Evolutionary conservation across 768 basidiomycete genomes (phyloP), one percentile per base, ranked within the genome.

Genomic region (Gloeophyllum trabeum): DNA sequence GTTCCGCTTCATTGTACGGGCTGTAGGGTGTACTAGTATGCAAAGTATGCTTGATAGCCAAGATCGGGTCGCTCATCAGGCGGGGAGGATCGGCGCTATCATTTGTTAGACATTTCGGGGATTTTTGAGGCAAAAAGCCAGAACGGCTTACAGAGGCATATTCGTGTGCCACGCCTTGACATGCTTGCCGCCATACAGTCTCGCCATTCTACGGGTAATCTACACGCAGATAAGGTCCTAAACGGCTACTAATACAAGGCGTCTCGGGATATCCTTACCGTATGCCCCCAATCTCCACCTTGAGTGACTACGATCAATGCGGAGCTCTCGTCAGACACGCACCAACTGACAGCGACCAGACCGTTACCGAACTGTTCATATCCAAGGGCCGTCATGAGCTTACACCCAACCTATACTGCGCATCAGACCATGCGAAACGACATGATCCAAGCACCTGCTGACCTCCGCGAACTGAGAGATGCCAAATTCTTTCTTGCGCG

Each of bases 381-480:
- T 0, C 58, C 59, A 25, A 58, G 46, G 1, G 48, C 40, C 6
- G 53, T 20, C 58, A 61, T 61, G 18, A 61, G 25, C 35, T 55
- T 61, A 32, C 57, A 10, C 7, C 36, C 19, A 20, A 42, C 13
- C 41, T 20, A 3, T 23, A 32, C 7, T 37, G 10, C 10, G 28
- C 20, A 21, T 7, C 7, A 10, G 7, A 10, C 36, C 36, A 10
- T 19, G 20, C 7, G 13, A 37, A 10, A 7, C 36, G 20, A 10
- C 36, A 21, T 7, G 10, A 32, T 21, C 25, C 36, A 23, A 13
- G 2, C 13, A 3, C 20, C 5, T 21, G 32, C 34, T 23, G 32
- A 71, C 78, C 59, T 81, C 74, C 1, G 76, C 76, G 38, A 70
- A 77, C 37, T 79, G 74, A n/a, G 53, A 45, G 0, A 58, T 25